These are phyloP conservation scores for Cylindrotheca closterium DNA, from an alignment of 108 stramenopile genomes.

Conservation along the genomic window DNA sequence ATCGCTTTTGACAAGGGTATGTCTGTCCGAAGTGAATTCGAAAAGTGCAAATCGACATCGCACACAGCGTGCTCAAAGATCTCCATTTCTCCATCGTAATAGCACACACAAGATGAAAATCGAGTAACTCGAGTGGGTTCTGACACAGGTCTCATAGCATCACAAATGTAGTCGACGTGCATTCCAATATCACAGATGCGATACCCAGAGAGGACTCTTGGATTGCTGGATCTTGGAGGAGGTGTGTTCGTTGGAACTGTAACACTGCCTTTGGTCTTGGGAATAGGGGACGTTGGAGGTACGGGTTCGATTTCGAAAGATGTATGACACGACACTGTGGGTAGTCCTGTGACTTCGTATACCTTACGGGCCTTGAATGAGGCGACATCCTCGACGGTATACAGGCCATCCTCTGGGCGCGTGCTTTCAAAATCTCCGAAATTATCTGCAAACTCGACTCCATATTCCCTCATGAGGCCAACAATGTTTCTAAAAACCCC, in stretches of 20 bases:
- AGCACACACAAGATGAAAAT: slow-evolving; percentile 76
- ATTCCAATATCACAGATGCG: slow-evolving; percentile 78
- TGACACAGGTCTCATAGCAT: slow-evolving; percentile 66
- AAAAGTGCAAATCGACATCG: slow-evolving; percentile 72
- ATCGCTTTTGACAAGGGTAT: slow-evolving; percentile 72
- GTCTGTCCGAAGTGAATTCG: slow-evolving; percentile 64
- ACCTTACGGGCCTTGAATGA: slow-evolving; percentile 81
- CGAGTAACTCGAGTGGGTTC: slow-evolving; percentile 78
- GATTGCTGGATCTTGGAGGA: slow-evolving; percentile 20
- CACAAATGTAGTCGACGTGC: slow-evolving; percentile 74
- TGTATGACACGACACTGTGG: slow-evolving; percentile 71
- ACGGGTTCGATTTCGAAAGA: slow-evolving; percentile 84
- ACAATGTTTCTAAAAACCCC: slow-evolving; percentile 61
- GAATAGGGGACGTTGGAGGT: slow-evolving; percentile 30
- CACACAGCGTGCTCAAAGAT: slow-evolving; percentile 74
- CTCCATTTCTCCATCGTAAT: slow-evolving; percentile 87
- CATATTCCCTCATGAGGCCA: slow-evolving; percentile 78
- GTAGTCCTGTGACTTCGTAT: slow-evolving; percentile 74
- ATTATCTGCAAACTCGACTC: slow-evolving; percentile 83
- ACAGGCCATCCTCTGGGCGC: slow-evolving; percentile 51
- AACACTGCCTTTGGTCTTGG: slow-evolving; percentile 12
- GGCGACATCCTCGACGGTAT: slow-evolving; percentile 82
- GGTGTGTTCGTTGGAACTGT: slow-evolving; percentile 28
- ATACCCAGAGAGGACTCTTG: slow-evolving; percentile 70
- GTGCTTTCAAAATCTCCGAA: slow-evolving; percentile 83